Percentiles rank a stretch among this genome's conserved stretches.
Conservation (phyloP, 169 alveolate genomes). For the Nephromyces sp. region DNA sequence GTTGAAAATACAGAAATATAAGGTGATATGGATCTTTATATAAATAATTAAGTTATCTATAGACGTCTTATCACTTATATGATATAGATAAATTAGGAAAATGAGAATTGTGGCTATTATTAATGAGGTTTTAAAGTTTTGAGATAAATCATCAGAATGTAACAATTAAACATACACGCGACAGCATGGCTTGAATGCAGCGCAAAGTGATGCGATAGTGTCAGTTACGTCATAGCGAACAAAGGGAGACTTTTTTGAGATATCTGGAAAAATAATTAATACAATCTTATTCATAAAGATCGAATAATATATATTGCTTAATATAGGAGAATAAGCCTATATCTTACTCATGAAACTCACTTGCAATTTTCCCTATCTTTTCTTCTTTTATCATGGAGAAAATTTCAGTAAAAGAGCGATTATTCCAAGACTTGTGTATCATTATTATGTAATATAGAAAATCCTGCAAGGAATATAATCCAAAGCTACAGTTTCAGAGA, state of each 20-base stretch:
- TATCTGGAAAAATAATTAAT: background rate
- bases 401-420: background rate
- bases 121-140: too few relatives aligned
- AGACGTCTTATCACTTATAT: too few relatives aligned
- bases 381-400: background rate
- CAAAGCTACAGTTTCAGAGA: too few relatives aligned
- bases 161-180: background rate
- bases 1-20: too few relatives aligned
- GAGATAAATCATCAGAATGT: too few relatives aligned
- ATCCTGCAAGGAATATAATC: background rate
- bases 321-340: too few relatives aligned
- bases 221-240: background rate
- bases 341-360: background rate
- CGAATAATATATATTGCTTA: too few relatives aligned
- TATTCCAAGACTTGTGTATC: background rate
- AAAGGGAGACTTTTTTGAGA: background rate
- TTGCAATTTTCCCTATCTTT: background rate
- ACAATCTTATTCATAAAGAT: too few relatives aligned
- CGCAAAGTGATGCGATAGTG: background rate
- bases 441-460: background rate
- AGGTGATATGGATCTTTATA: too few relatives aligned
- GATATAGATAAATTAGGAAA: too few relatives aligned
- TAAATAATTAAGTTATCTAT: background rate
- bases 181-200: background rate
- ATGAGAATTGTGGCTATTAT: too few relatives aligned